Percentiles rank a stretch among this genome's conserved stretches.
phyloP scores from a whole-genome alignment of 768 basidiomycete species.

The Mycena galericulata region DNA sequence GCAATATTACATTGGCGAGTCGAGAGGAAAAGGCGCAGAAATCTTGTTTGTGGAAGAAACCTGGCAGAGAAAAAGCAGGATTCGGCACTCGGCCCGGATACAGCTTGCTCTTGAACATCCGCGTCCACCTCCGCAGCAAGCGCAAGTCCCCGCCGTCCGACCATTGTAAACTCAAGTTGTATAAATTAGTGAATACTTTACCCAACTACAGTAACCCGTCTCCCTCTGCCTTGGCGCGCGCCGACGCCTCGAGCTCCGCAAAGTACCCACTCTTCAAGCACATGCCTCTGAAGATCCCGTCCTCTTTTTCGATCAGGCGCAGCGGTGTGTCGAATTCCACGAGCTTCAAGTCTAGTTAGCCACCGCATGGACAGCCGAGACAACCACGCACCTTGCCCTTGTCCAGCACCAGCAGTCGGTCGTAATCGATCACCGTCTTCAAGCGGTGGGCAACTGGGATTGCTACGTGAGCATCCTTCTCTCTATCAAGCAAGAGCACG shows the following conservation, averaged over 20 bases:
- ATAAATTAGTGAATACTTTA: too few relatives aligned
- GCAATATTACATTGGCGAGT: too few relatives aligned
- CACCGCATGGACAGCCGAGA: too few relatives aligned
- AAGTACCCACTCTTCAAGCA: slow-evolving; percentile 56
- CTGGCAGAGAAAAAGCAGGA: too few relatives aligned
- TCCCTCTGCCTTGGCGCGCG: slow-evolving; percentile 20
- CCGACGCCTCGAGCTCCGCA: slow-evolving; percentile 27
- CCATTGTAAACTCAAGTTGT: too few relatives aligned
- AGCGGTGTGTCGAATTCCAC: slow-evolving; percentile 66
- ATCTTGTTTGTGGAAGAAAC: too few relatives aligned
- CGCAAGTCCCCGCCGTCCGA: too few relatives aligned
- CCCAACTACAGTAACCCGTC: not conserved
- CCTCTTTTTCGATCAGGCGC: slow-evolving; percentile 59
- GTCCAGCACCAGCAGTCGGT: slow-evolving; percentile 69
- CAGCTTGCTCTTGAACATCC: too few relatives aligned
- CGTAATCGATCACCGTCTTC: slow-evolving; percentile 62
- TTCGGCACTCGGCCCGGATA: too few relatives aligned
- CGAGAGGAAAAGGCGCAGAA: too few relatives aligned
- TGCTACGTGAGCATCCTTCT: not conserved
- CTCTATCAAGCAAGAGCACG: slow-evolving; percentile 37
- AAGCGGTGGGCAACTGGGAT: slow-evolving; percentile 31
- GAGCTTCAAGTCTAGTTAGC: slow-evolving; percentile 10
- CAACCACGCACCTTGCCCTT: slow-evolving; percentile 45
- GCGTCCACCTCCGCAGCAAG: too few relatives aligned
- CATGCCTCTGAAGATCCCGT: slow-evolving; percentile 64